Evolutionary conservation across 345 rosid genomes (phyloP).

Genomic region (Rhizophora apiculata): DNA sequence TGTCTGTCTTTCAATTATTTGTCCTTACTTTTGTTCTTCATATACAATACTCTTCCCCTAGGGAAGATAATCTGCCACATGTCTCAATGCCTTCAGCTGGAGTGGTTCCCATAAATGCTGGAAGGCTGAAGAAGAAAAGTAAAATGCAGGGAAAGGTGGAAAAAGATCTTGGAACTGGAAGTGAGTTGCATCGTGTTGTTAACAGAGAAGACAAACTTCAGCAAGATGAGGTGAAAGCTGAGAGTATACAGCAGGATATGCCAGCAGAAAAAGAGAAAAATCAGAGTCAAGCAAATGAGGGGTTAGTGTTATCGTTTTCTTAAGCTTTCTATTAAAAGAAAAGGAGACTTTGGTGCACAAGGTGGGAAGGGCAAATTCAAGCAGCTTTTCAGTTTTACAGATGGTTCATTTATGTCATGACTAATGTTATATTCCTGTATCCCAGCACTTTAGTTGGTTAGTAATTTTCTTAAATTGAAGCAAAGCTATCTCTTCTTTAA

Average conservation of each 20-base stretch:
- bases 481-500: neutral
- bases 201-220: neutral
- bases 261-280: neutral
- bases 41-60: neutral
- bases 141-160: constrained; percentile 5
- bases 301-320: constrained; percentile 7
- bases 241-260: neutral
- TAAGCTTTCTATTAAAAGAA: neutral
- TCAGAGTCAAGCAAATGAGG: constrained; percentile 4
- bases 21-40: neutral
- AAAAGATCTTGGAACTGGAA: neutral
- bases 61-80: constrained; percentile 4
- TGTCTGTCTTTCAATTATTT: neutral
- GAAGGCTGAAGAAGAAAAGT: constrained; percentile 1
- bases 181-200: neutral
- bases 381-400: too few relatives aligned
- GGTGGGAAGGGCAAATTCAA: too few relatives aligned
- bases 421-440: neutral
- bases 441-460: neutral
- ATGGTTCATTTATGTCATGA: neutral
- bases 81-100: constrained; percentile 5
- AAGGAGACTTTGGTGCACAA: neutral
- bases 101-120: neutral
- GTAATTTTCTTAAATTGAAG: neutral
- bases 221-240: constrained; percentile 6